Base-by-base conservation (phyloP, 1,284 basidiomycete species). In the Xanthoconium separans region DNA sequence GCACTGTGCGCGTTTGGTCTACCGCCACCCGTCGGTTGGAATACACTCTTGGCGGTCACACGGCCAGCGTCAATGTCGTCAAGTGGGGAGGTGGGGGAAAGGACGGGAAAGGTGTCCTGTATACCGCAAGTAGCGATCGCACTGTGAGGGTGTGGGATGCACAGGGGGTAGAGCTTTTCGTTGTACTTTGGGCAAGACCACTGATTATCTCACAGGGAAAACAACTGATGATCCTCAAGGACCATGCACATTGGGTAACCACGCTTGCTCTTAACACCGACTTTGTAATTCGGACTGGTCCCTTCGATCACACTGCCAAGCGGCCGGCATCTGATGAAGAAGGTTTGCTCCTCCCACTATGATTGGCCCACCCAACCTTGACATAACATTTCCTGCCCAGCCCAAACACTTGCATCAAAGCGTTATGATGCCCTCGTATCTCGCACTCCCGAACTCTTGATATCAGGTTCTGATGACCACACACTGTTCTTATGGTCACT, bases 211-310 rank as follows among this genome's bases (percentile, higher is more conserved):
- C 54, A 29, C 51, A 88, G 84, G 89, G 87, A 0, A 81, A 76
- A 61, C 77, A 77, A 43, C 65, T 91, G 45, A 79, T 88, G 80
- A 88, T 87, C 1, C 77, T 99, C 29, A 93, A 90, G 70, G 95
- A 98, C 60, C 97, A 99, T 65, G 95, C 95, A 0, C 97, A 99
- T 68, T 98, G 95, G 96, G 96, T 99, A 20, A 99, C 95, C 44
- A 98, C 95, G 0, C 84, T 99, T 45, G 89, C 96, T 2, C 80
- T 99, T 52, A 96, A 94, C 65, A 97, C 95, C 15, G 96, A 99
- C 70, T 98, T 95, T 68, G 84, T 96, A 15, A 80, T 98, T 10
- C 87, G 95, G 4, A 98, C 96, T 0, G 96, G 97, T 0, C 94
- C 96, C 0, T 99, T 91, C 63, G 95, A 98, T 69, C 91, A 97